Base-by-base conservation (phyloP, 2,329 filamentous ascomycete genomes). In the Ceratocystis destructans region DNA sequence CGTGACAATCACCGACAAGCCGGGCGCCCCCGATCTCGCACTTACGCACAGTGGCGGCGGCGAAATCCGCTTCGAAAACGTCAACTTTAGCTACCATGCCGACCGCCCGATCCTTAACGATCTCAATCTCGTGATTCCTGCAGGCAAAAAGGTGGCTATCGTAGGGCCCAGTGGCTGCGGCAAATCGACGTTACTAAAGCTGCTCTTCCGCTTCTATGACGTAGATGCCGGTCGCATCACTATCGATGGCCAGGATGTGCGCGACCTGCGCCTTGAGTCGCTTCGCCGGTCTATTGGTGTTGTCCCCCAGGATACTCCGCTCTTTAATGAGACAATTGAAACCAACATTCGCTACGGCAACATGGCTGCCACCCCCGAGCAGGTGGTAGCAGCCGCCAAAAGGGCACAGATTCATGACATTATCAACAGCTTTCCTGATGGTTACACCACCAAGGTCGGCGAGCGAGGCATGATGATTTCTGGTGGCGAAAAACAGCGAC, bases 381-480 rank as follows among this genome's bases (percentile, higher is more conserved):
- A 87, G 67, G 87, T 99, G 6, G 74, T 85, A 12, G 86, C 86
- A 37, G 94, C 90, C 0, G 91, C 94, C 1, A 85, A 86, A 72
- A 83, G 90, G 65, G 93, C 94, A 1, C 85, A 87, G 66, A 90
- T 99, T 67, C 87, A 96, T 75, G 87, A 94, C 57, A 90, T 88
- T 64, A 87, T 96, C 68, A 79, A 83, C 66, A 79, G 79, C n/a
- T 87, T 96, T 74, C 90, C 90, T 0, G 87, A 92, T n/a, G 90
- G 90, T 17, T 96, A 97, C 74, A 77, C 87, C 25, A 97, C 94
- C 22, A 91, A 88, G 75, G 94, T 97, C 31, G 93, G 93, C 64
- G 93, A 96, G 78, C 83, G 93, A 61, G 92, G 92, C 1, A 87
- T 96, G 83, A 96, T 96, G 92, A 96, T 96, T 57, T 95, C 89